These are phyloP conservation scores for Phoma herbarum DNA, from an alignment of 2,329 filamentous ascomycete genomes.

Conservation along the genomic window DNA sequence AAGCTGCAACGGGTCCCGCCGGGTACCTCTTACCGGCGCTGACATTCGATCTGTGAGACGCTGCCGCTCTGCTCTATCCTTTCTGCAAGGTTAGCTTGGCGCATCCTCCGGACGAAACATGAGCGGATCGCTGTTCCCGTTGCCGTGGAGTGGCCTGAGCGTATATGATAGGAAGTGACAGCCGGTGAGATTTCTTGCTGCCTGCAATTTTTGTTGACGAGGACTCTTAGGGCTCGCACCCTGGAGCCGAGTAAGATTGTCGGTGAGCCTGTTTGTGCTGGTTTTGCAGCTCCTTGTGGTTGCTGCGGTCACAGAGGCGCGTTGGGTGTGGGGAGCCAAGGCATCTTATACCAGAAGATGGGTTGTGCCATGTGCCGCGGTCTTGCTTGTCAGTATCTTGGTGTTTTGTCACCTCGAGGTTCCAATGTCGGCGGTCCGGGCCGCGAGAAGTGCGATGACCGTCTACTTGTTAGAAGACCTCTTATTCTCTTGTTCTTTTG, in stretches of 20 bases:
- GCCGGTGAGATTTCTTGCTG: not conserved
- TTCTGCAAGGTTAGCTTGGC: constrained; percentile 5
- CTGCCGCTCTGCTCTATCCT: not conserved
- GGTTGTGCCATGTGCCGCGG: constrained; percentile 1
- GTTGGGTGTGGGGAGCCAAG: not conserved
- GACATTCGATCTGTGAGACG: constrained; percentile 3
- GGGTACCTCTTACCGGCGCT: not conserved
- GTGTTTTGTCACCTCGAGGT: not conserved
- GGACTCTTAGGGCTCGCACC: not conserved
- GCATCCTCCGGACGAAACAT: not conserved
- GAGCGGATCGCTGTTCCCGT: not conserved
- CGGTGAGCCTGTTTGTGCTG: not conserved
- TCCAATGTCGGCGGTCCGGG: not conserved
- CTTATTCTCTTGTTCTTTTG: too few relatives aligned
- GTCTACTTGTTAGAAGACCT: not conserved
- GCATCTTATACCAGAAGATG: not conserved
- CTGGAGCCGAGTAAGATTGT: constrained; percentile 10
- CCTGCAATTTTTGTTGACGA: not conserved
- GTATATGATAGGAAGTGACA: not conserved
- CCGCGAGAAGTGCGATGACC: not conserved
- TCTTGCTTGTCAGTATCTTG: not conserved
- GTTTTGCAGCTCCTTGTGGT: not conserved
- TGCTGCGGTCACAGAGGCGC: not conserved
- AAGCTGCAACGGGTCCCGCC: not conserved
- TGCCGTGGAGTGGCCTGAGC: not conserved